Conservation (phyloP, 202 grass and related monocot species). For the Schoenoplectus triqueter region DNA sequence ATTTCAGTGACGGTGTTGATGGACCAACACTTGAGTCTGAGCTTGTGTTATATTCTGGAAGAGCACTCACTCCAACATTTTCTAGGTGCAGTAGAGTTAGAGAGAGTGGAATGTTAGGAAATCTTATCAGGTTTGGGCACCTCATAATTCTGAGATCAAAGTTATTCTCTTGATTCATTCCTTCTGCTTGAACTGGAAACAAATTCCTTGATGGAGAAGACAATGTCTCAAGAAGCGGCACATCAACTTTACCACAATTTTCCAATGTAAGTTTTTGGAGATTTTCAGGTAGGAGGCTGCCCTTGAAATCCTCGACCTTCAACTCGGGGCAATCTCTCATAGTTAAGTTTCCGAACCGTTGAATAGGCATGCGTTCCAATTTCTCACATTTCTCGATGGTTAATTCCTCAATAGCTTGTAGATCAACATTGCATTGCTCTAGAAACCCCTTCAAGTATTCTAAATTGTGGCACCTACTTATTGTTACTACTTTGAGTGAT, state of each 20-base stretch:
- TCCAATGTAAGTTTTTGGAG: background rate
- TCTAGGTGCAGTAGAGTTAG: background rate
- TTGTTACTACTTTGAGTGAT: background rate
- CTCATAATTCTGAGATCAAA: too few species aligned
- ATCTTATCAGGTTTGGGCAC: background rate
- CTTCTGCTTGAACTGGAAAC: too few species aligned
- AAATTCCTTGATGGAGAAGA: too few species aligned
- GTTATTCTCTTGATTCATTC: too few species aligned
- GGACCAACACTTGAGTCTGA: background rate
- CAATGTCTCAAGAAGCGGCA: background rate
- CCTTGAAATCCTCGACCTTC: background rate
- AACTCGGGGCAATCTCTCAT: background rate
- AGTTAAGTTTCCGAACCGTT: background rate
- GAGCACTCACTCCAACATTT: background rate
- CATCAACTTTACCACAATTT: background rate
- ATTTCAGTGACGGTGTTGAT: background rate
- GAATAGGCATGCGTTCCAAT: background rate
- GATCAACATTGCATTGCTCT: background rate
- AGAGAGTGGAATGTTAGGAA: background rate
- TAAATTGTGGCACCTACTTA: background rate
- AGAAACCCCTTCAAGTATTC: constrained; percentile 8
- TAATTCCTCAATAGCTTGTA: background rate
- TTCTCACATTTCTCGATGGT: background rate
- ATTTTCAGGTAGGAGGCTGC: background rate
- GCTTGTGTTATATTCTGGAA: background rate